phyloP scores from a whole-genome alignment of 441 rosid species.

The Erodium texanum region DNA sequence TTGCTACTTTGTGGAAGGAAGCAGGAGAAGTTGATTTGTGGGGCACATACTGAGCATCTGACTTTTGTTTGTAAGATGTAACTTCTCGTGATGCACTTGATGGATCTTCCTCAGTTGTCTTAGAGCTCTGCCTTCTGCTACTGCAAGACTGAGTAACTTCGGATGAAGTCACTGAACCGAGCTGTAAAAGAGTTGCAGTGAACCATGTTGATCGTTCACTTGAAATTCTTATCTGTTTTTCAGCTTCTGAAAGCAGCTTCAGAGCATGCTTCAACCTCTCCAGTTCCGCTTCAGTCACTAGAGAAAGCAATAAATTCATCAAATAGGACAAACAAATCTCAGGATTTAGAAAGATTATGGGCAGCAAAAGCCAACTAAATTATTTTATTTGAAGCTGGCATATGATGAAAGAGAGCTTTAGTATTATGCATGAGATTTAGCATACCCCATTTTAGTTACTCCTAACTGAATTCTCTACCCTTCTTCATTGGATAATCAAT shows the following conservation, averaged over 20 bases:
- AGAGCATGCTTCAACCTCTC: slow-evolving; percentile 85
- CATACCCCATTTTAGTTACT: background rate
- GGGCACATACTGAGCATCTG: slow-evolving; percentile 39
- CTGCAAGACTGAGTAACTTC: slow-evolving; percentile 67
- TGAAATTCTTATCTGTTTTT: slow-evolving; percentile 79
- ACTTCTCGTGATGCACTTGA: slow-evolving; percentile 65
- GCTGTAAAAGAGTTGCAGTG: slow-evolving; percentile 88
- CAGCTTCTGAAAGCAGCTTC: slow-evolving; percentile 94
- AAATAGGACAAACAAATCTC: background rate
- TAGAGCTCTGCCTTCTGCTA: slow-evolving; percentile 77
- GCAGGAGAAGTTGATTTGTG: slow-evolving; percentile 49
- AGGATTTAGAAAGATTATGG: background rate
- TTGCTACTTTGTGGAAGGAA: slow-evolving; percentile 38
- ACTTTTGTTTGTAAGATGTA: slow-evolving; percentile 41
- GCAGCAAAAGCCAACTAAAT: no score
- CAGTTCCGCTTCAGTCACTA: slow-evolving; percentile 77
- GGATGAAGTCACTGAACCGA: slow-evolving; percentile 76
- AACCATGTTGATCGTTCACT: slow-evolving; percentile 98
- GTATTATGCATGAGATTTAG: background rate
- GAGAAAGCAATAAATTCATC: slow-evolving; percentile 15
- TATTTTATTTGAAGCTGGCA: background rate
- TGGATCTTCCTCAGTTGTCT: slow-evolving; percentile 70
- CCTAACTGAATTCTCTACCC: background rate
- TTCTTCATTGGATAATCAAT: no score
- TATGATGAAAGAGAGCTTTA: background rate